Percentiles rank a stretch among this genome's conserved stretches.
Conservation (phyloP, 331 rosid species). For the Malus hybrid region DNA sequence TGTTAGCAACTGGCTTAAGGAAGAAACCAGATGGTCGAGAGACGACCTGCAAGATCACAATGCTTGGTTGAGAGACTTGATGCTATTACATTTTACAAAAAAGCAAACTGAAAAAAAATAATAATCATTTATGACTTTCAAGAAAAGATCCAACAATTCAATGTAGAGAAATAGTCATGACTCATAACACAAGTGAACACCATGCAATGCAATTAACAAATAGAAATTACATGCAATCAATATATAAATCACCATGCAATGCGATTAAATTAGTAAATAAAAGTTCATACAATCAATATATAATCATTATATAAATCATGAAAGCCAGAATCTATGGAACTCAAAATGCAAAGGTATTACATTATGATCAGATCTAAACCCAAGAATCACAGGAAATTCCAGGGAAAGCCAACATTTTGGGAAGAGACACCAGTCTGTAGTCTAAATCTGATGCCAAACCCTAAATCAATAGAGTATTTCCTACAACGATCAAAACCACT, state of each 20-base stretch:
- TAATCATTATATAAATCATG: not conserved
- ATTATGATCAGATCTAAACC: constrained; percentile 1
- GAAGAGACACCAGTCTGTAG: not conserved
- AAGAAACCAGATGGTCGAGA: constrained; percentile 85
- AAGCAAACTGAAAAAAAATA: not conserved
- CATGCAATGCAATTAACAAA: not conserved
- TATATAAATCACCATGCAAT: not conserved
- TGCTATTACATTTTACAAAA: not conserved
- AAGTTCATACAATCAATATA: not conserved
- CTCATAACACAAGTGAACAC: not conserved
- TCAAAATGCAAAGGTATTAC: not conserved
- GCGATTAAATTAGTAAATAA: not conserved
- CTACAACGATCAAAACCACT: not conserved
- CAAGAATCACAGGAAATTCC: not conserved
- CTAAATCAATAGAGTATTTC: not conserved
- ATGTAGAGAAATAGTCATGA: not conserved
- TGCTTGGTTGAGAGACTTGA: constrained; percentile 1
- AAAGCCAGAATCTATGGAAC: not conserved
- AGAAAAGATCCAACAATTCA: not conserved
- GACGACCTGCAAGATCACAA: constrained; percentile 54
- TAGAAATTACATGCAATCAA: not conserved
- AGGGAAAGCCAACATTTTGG: constrained; percentile 7
- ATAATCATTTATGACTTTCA: not conserved
- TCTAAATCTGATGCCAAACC: not conserved
- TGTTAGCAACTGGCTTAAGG: constrained; percentile 79